Evolutionary conservation across 1,139 yeast species (phyloP).

Genomic region (Nakaseomyces nivariensis): DNA sequence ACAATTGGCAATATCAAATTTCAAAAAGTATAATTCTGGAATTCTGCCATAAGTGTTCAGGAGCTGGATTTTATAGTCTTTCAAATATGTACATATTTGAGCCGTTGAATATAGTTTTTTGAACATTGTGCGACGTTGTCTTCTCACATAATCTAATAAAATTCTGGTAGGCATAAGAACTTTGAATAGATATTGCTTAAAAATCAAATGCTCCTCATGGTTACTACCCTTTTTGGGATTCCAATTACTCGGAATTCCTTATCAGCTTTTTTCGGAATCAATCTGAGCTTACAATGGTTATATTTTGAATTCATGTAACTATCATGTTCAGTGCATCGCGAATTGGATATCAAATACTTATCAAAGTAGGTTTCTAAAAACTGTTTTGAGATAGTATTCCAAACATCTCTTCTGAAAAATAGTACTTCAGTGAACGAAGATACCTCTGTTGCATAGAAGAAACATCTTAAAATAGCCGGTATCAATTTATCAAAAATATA

Average conservation of each 20-base stretch:
- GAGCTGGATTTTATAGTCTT: slow-evolving; percentile 26
- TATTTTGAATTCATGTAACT: slow-evolving; percentile 19
- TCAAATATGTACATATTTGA: slow-evolving; percentile 30
- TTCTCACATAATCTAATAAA: slow-evolving; percentile 25
- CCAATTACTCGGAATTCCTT: slow-evolving; percentile 50
- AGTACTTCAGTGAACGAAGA: slow-evolving; percentile 34
- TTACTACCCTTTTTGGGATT: slow-evolving; percentile 37
- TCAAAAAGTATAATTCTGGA: slow-evolving; percentile 43
- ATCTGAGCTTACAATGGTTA: slow-evolving; percentile 34
- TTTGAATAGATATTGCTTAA: slow-evolving; percentile 24
- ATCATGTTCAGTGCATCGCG: slow-evolving; percentile 24
- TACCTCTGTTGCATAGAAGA: slow-evolving; percentile 61
- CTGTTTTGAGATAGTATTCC: slow-evolving; percentile 40
- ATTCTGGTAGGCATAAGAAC: slow-evolving; percentile 34
- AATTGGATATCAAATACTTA: slow-evolving; percentile 27
- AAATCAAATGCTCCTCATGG: slow-evolving; percentile 24
- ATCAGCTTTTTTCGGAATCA: slow-evolving; percentile 45
- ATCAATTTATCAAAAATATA: slow-evolving; percentile 53
- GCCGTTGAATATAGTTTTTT: slow-evolving; percentile 28
- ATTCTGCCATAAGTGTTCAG: slow-evolving; percentile 15
- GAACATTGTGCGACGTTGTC: slow-evolving; percentile 16
- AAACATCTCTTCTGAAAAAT: slow-evolving; percentile 51
- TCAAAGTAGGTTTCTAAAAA: slow-evolving; percentile 37
- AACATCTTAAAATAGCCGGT: slow-evolving; percentile 39
- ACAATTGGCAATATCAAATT: slow-evolving; percentile 72